Evolutionary conservation across 352 stramenopile genomes (phyloP).

Genomic region (Globisporangium orthogonon): DNA sequence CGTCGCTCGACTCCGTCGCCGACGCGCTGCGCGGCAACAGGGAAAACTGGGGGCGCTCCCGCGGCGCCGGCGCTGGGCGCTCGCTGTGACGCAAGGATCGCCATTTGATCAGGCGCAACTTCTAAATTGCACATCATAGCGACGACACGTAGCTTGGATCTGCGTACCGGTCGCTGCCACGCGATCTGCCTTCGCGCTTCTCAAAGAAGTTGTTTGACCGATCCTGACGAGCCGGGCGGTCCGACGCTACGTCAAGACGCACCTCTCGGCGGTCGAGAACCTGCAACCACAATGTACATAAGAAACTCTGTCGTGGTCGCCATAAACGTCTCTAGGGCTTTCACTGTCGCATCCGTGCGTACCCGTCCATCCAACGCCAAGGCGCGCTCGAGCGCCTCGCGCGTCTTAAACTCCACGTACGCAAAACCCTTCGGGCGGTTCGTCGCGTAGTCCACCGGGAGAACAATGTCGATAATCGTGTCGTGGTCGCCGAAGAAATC

Average conservation of each 20-base stretch:
- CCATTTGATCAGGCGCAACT: not conserved
- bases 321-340: no score
- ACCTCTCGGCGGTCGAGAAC: conserved; percentile 36
- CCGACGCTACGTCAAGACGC: conserved; percentile 68
- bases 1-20: conserved; percentile 26
- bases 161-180: conserved; percentile 24
- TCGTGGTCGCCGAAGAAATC: conserved; percentile 53
- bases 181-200: conserved; percentile 38
- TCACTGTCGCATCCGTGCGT: not conserved
- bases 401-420: conserved; percentile 78
- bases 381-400: conserved; percentile 56
- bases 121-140: not conserved
- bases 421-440: conserved; percentile 77
- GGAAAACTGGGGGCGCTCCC: conserved; percentile 52
- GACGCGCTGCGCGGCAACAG: conserved; percentile 45
- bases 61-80: conserved; percentile 15
- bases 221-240: conserved; percentile 42
- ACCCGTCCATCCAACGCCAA: conserved; percentile 49
- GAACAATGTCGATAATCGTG: conserved; percentile 56
- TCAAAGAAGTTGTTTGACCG: conserved; percentile 39
- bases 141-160: not conserved
- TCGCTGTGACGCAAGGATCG: not conserved
- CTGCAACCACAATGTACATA: conserved; percentile 9
- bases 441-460: conserved; percentile 55
- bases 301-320: not conserved